Percentiles rank a stretch among this genome's conserved stretches.
phyloP scores from a whole-genome alignment of 257 asterid species.

The Fraxinus cuspidata region DNA sequence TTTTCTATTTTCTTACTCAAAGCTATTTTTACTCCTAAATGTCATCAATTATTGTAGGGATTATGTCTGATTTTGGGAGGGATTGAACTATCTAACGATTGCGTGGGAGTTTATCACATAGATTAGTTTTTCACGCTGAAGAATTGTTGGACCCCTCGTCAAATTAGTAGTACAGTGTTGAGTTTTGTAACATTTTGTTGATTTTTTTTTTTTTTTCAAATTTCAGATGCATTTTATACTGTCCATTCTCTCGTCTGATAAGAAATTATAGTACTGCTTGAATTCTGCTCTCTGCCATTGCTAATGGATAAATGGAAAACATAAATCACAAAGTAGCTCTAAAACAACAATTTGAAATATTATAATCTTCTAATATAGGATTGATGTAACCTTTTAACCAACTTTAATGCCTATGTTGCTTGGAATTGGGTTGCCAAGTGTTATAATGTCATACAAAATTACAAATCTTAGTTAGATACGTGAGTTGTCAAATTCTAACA shows the following conservation, averaged over 20 bases:
- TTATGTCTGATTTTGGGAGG: neutral
- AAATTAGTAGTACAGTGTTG: neutral
- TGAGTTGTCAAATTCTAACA: neutral
- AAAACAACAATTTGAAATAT: neutral
- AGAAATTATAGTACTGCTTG: too few relatives aligned
- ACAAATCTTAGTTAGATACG: neutral
- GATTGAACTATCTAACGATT: neutral
- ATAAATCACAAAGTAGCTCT: neutral
- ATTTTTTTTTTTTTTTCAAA: too few relatives aligned
- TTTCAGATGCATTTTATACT: too few relatives aligned
- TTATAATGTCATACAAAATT: neutral
- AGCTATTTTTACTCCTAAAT: neutral
- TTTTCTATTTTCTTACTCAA: conserved; percentile 1
- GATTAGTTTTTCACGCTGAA: neutral
- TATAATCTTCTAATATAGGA: neutral
- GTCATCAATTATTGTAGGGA: neutral
- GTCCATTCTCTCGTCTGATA: neutral
- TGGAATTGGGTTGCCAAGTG: neutral
- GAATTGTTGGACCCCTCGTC: neutral
- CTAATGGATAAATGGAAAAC: neutral
- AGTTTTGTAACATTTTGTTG: neutral
- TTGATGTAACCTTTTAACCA: neutral
- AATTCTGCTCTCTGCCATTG: too few relatives aligned
- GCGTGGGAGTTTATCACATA: neutral
- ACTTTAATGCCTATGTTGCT: neutral